phyloP scores from a whole-genome alignment of 2,329 filamentous ascomycete species.

The Hypoxylon sp. region DNA sequence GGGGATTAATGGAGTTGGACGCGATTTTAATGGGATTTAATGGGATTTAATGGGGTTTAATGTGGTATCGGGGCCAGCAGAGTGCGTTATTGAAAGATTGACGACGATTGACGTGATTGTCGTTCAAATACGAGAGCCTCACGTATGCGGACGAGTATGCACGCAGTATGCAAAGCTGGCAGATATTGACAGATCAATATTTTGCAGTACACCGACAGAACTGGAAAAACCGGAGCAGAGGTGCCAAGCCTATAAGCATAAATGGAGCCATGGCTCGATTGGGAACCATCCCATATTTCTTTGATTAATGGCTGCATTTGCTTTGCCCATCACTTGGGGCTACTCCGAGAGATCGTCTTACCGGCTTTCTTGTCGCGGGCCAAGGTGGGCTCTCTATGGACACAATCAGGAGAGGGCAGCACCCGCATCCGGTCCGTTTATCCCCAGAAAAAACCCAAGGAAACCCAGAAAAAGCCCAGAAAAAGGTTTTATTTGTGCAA shows the following conservation, averaged over 20 bases:
- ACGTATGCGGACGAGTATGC: slow-evolving; percentile 11
- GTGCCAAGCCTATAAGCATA: slow-evolving; percentile 42
- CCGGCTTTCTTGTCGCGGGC: slow-evolving; percentile 31
- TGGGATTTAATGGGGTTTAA: too few species aligned
- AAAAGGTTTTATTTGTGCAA: slow-evolving; percentile 28
- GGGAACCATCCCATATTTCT: slow-evolving; percentile 37
- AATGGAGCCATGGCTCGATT: slow-evolving; percentile 39
- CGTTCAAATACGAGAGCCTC: slow-evolving; percentile 46
- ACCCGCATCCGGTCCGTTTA: slow-evolving; percentile 44
- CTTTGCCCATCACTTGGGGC: slow-evolving; percentile 29
- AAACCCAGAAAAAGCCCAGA: slow-evolving; percentile 21
- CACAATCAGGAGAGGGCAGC: slow-evolving; percentile 38
- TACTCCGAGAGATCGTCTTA: slow-evolving; percentile 41
- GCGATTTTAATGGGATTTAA: too few species aligned
- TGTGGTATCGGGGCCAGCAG: slow-evolving; percentile 21
- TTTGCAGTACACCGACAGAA: slow-evolving; percentile 39
- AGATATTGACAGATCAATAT: slow-evolving; percentile 19
- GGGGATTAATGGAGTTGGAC: slow-evolving; percentile 10
- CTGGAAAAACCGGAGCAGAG: slow-evolving; percentile 38
- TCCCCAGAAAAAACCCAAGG: slow-evolving; percentile 34
- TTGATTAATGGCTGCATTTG: slow-evolving; percentile 41
- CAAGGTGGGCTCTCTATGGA: slow-evolving; percentile 27
- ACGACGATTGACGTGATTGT: slow-evolving; percentile 42
- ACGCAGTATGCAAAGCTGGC: slow-evolving; percentile 25
- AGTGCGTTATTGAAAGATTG: slow-evolving; percentile 34